phyloP scores from a whole-genome alignment of 495 filamentous ascomycete genomes.

The Penicillium subrubescens region DNA sequence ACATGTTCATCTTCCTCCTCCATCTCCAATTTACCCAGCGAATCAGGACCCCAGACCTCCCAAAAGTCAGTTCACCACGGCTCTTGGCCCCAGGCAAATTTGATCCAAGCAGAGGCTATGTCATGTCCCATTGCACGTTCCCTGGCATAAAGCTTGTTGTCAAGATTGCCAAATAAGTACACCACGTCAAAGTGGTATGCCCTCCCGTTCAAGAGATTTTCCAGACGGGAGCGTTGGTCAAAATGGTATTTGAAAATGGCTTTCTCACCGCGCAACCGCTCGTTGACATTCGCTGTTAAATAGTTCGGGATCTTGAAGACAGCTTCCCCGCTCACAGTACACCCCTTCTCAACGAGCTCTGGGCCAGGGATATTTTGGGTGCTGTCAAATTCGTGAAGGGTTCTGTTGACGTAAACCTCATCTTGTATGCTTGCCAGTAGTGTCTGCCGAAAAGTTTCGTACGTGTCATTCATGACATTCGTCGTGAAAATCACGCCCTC shows the following conservation, averaged over 20 bases:
- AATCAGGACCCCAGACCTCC: background rate
- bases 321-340: background rate
- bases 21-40: background rate
- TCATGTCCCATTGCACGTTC: background rate
- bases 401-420: constrained; percentile 8
- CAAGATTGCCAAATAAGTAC: background rate
- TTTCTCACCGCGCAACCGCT: background rate
- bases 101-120: background rate
- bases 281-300: background rate
- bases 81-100: background rate
- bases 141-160: background rate
- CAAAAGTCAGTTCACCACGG: background rate
- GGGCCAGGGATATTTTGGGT: background rate
- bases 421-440: constrained; percentile 8
- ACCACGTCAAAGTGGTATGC: background rate
- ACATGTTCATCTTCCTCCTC: background rate
- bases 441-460: constrained; percentile 7
- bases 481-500: constrained; percentile 12
- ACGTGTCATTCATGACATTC: constrained; percentile 14
- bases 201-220: background rate
- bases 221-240: background rate
- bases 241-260: background rate
- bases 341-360: background rate
- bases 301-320: background rate
- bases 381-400: constrained; percentile 12